These are phyloP conservation scores for Coccinonectria pachysandricola DNA, from an alignment of 2,329 filamentous ascomycete genomes.

Conservation along the genomic window DNA sequence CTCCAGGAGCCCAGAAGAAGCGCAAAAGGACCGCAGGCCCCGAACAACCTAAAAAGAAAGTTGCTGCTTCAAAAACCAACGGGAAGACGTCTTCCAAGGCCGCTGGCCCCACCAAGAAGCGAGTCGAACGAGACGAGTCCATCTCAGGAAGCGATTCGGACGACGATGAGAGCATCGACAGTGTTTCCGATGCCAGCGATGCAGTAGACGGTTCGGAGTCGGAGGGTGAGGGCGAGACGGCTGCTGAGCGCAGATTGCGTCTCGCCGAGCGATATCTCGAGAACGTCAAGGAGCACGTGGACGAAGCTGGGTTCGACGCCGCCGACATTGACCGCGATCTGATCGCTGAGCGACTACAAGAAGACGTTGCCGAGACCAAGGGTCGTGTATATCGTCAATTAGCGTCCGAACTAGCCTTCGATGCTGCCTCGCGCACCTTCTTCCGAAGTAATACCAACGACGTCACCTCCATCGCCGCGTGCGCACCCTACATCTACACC, in stretches of 20 bases:
- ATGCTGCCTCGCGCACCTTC: slow-evolving; percentile 54
- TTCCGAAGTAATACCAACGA: slow-evolving; percentile 71
- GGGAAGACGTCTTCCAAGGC: slow-evolving; percentile 32
- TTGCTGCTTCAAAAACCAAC: slow-evolving; percentile 35
- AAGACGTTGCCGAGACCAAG: slow-evolving; percentile 87
- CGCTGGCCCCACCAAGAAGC: slow-evolving; percentile 31
- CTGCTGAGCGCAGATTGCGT: slow-evolving; percentile 73
- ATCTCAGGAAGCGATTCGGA: slow-evolving; percentile 78
- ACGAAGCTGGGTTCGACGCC: slow-evolving; percentile 80
- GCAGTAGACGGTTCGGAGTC: slow-evolving; percentile 39
- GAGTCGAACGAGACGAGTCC: slow-evolving; percentile 54
- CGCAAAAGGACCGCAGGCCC: slow-evolving; percentile 59
- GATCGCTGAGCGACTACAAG: slow-evolving; percentile 79
- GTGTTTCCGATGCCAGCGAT: slow-evolving; percentile 33
- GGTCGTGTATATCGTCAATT: slow-evolving; percentile 79
- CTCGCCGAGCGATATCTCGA: slow-evolving; percentile 89
- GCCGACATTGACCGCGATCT: slow-evolving; percentile 87
- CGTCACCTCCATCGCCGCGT: slow-evolving; percentile 71
- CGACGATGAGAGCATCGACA: slow-evolving; percentile 42
- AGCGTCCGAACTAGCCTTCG: slow-evolving; percentile 61
- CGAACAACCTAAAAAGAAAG: slow-evolving; percentile 49
- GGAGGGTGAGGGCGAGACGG: slow-evolving; percentile 76
- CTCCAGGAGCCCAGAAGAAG: slow-evolving; percentile 80
- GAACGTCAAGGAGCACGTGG: slow-evolving; percentile 74
- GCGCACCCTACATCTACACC: slow-evolving; percentile 75